These are phyloP conservation scores for Lactarius hengduanensis DNA, from an alignment of 768 basidiomycete genomes.

Conservation along the genomic window DNA sequence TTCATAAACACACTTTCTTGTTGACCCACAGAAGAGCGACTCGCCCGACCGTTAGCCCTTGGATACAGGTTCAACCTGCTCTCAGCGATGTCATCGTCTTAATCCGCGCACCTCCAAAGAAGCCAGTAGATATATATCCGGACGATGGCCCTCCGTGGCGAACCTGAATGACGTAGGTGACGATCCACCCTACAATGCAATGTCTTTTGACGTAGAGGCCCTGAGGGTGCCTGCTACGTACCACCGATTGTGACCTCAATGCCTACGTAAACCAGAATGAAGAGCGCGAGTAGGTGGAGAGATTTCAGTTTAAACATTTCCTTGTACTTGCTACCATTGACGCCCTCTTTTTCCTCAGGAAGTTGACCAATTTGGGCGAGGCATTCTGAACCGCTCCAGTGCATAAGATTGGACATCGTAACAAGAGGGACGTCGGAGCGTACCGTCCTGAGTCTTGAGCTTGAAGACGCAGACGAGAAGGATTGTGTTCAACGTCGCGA, in stretches of 20 bases:
- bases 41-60: constrained; percentile 52
- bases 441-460: constrained; percentile 70
- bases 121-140: constrained; percentile 52
- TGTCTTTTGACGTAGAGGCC: background rate
- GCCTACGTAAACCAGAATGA: constrained; percentile 47
- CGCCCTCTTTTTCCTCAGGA: constrained; percentile 38
- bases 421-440: constrained; percentile 13
- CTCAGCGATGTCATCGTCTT: background rate
- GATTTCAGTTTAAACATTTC: constrained; percentile 45
- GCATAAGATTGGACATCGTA: background rate
- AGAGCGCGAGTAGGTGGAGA: constrained; percentile 44
- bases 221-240: constrained; percentile 28
- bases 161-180: constrained; percentile 47
- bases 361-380: constrained; percentile 52
- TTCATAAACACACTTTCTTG: constrained; percentile 35
- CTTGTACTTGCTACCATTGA: constrained; percentile 43
- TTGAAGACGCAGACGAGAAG: constrained; percentile 59
- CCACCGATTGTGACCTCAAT: constrained; percentile 39
- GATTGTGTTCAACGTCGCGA: constrained; percentile 58
- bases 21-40: constrained; percentile 53
- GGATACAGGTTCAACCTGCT: background rate
- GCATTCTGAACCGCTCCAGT: constrained; percentile 43
- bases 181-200: constrained; percentile 47
- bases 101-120: constrained; percentile 41
- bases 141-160: constrained; percentile 47